These are phyloP conservation scores for Aspergillus neoniger DNA, from an alignment of 2,329 filamentous ascomycete species.

Conservation along the genomic window DNA sequence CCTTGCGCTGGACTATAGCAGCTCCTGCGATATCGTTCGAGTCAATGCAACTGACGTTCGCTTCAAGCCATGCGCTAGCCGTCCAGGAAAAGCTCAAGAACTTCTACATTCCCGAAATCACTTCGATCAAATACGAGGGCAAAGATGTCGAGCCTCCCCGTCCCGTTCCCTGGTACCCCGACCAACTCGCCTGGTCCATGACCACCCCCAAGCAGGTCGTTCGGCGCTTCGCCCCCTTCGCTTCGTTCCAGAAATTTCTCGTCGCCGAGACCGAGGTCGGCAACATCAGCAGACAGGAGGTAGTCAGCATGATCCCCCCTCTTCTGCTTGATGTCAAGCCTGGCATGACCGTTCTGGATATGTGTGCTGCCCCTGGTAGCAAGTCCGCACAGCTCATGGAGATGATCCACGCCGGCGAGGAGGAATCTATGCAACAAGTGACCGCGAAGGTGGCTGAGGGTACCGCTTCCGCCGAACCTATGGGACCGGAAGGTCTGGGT, in stretches of 20 bases:
- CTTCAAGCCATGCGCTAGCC: conserved; percentile 75
- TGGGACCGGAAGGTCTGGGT: conserved; percentile 55
- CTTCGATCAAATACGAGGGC: conserved; percentile 80
- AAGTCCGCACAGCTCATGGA: conserved; percentile 95
- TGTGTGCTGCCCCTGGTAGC: conserved; percentile 95
- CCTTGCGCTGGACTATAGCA: background rate
- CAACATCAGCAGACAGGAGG: conserved; percentile 96
- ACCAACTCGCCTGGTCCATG: conserved; percentile 95
- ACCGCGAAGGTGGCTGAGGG: conserved; percentile 65
- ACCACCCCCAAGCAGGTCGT: conserved; percentile 96
- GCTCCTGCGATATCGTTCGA: background rate
- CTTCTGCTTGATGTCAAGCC: conserved; percentile 87
- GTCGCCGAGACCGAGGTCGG: conserved; percentile 96
- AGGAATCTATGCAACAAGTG: conserved; percentile 75
- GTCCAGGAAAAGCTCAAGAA: conserved; percentile 87
- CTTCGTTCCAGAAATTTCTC: conserved; percentile 94
- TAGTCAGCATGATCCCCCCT: conserved; percentile 98
- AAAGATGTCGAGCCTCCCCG: conserved; percentile 77
- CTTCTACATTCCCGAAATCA: conserved; percentile 88
- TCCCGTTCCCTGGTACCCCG: conserved; percentile 88
- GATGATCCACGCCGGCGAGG: conserved; percentile 89
- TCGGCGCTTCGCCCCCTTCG: conserved; percentile 89
- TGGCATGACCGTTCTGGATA: conserved; percentile 89
- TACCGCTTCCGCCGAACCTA: conserved; percentile 54
- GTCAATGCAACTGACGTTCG: conserved; percentile 14